Evolutionary conservation across 805 yeast genomes (phyloP).

Genomic region (Candida nonsorbophila): DNA sequence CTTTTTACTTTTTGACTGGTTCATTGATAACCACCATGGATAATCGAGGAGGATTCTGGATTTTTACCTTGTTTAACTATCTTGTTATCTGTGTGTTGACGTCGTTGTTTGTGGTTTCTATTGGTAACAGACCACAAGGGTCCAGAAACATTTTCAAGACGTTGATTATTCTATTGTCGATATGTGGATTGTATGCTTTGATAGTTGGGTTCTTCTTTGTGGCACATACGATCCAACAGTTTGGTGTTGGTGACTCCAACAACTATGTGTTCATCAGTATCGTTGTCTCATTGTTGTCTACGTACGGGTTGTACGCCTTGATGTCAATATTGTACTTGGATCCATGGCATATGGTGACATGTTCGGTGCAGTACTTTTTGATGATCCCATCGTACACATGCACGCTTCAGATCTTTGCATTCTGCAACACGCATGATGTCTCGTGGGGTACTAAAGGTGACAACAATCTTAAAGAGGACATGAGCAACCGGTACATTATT

Average conservation of each 20-base stretch:
- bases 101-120: constrained; percentile 85
- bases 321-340: constrained; percentile 84
- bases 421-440: constrained; percentile 96
- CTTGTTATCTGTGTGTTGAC: constrained; percentile 76
- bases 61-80: constrained; percentile 83
- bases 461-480: constrained; percentile 56
- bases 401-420: constrained; percentile 90
- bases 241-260: constrained; percentile 36
- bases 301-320: constrained; percentile 82
- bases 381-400: constrained; percentile 90
- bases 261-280: constrained; percentile 63
- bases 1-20: constrained; percentile 91
- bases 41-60: constrained; percentile 57
- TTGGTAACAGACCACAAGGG: constrained; percentile 98
- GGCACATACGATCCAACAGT: constrained; percentile 41
- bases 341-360: constrained; percentile 94
- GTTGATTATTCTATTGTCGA: constrained; percentile 65
- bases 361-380: constrained; percentile 81
- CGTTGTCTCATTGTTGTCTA: constrained; percentile 78
- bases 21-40: constrained; percentile 42
- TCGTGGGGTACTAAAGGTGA: constrained; percentile 99
- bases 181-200: constrained; percentile 79
- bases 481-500: constrained; percentile 75
- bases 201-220: constrained; percentile 82
- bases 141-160: constrained; percentile 72